Percentiles rank a stretch among this genome's conserved stretches.
Evolutionary conservation across 2,329 filamentous ascomycete genomes (phyloP).

Genomic region (Colletotrichum aenigma): DNA sequence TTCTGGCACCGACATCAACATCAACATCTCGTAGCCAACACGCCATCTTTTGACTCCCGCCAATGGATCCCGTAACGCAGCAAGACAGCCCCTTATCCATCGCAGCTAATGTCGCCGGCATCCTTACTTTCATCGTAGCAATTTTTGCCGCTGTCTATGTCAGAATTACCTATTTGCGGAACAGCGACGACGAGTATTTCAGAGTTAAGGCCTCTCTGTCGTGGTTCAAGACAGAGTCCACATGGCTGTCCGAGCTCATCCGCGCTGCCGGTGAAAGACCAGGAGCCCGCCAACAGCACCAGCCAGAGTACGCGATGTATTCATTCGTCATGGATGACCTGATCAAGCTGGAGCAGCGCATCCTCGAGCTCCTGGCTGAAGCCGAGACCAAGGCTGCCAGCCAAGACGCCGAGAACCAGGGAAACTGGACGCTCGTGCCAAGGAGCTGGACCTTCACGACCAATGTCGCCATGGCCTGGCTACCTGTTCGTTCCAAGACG

Average conservation of each 20-base stretch:
- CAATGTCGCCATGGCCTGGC: slow-evolving; percentile 49
- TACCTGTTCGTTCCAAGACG: slow-evolving; percentile 46
- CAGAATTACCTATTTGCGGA: slow-evolving; percentile 47
- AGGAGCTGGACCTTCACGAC: slow-evolving; percentile 39
- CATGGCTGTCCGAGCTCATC: slow-evolving; percentile 48
- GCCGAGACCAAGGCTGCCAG: slow-evolving; percentile 37
- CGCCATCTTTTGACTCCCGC: background rate
- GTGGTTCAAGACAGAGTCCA: slow-evolving; percentile 55
- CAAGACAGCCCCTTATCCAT: slow-evolving; percentile 50
- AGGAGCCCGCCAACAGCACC: slow-evolving; percentile 8
- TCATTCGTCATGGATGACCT: slow-evolving; percentile 52
- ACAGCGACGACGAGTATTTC: slow-evolving; percentile 51
- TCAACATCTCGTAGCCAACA: background rate
- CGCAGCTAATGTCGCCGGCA: slow-evolving; percentile 46
- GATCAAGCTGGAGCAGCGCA: slow-evolving; percentile 44
- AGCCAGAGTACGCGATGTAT: slow-evolving; percentile 51
- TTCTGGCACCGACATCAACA: background rate
- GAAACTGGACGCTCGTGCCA: slow-evolving; percentile 41
- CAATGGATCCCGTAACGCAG: slow-evolving; percentile 13
- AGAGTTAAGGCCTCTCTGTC: slow-evolving; percentile 49
- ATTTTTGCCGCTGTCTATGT: slow-evolving; percentile 47
- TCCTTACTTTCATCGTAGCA: slow-evolving; percentile 52
- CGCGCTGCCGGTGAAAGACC: slow-evolving; percentile 24
- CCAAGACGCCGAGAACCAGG: slow-evolving; percentile 22
- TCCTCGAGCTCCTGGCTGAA: slow-evolving; percentile 49